Conservation (phyloP, 192 early-diverging fungal genomes). For the Geranomyces variabilis region DNA sequence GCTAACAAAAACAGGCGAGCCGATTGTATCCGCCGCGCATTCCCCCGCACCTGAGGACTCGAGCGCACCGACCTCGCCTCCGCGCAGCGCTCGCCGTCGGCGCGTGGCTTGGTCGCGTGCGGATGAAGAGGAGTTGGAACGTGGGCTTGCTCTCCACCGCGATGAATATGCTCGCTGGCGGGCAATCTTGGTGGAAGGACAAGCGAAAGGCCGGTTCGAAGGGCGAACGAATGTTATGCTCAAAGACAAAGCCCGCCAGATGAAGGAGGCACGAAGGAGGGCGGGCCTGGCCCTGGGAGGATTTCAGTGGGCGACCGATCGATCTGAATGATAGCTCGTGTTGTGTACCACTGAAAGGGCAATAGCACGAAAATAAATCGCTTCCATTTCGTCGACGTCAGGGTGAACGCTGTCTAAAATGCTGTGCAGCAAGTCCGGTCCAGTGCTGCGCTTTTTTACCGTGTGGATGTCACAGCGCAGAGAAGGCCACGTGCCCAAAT, state of each 20-base stretch:
- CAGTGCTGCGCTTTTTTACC: too few species aligned
- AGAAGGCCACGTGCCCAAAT: too few species aligned
- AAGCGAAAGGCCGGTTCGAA: slow-evolving; percentile 17
- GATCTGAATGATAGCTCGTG: neutral
- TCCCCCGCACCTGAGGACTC: too few species aligned
- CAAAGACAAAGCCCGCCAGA: slow-evolving; percentile 32
- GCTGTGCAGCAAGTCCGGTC: too few species aligned
- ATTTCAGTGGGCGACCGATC: neutral
- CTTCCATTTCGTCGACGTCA: too few species aligned
- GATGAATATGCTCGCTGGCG: slow-evolving; percentile 21
- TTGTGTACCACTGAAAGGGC: too few species aligned
- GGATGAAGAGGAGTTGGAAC: slow-evolving; percentile 30
- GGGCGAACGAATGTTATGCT: slow-evolving; percentile 29
- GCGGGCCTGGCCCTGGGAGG: slow-evolving; percentile 23
- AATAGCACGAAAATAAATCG: too few species aligned
- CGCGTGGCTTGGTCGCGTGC: slow-evolving; percentile 12
- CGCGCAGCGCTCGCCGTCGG: neutral
- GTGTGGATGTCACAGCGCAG: too few species aligned
- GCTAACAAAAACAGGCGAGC: too few species aligned
- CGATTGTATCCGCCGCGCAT: too few species aligned
- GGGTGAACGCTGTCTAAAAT: too few species aligned
- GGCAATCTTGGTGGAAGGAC: slow-evolving; percentile 22
- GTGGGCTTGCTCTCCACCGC: slow-evolving; percentile 13
- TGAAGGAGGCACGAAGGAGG: slow-evolving; percentile 22
- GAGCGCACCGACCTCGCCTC: too few species aligned